These are phyloP conservation scores for Liriodendron chinense DNA, from an alignment of 164 flowering plant species.

Conservation along the genomic window DNA sequence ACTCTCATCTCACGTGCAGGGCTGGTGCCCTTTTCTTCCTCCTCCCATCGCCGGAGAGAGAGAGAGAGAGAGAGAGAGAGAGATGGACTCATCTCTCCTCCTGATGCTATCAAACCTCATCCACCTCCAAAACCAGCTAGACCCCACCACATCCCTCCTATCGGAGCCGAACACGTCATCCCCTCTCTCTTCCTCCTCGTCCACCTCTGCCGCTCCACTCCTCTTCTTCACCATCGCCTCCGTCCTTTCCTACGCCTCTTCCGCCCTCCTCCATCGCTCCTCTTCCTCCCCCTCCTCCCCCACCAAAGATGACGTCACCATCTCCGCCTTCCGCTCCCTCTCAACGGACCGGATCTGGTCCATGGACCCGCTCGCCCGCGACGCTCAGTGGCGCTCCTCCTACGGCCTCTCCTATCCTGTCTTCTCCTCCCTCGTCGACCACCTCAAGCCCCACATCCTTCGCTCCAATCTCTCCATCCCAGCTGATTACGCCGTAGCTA, in stretches of 20 bases:
- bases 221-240: conserved; percentile 26
- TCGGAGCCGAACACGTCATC: conserved; percentile 35
- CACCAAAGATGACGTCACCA: conserved; percentile 20
- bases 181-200: conserved; percentile 31
- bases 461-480: conserved; percentile 70
- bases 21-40: background rate
- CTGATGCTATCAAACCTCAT: conserved; percentile 86
- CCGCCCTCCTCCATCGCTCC: conserved; percentile 58
- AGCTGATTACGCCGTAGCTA: conserved; percentile 81
- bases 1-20: background rate
- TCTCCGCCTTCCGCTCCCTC: conserved; percentile 67
- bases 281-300: conserved; percentile 55
- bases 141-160: conserved; percentile 65
- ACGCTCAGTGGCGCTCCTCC: conserved; percentile 79
- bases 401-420: conserved; percentile 92
- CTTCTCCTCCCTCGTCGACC: conserved; percentile 82
- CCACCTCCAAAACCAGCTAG: conserved; percentile 83
- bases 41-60: background rate
- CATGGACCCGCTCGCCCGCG: conserved; percentile 74
- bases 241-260: conserved; percentile 44
- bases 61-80: background rate
- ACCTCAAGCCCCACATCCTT: conserved; percentile 74
- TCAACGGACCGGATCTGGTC: conserved; percentile 86
- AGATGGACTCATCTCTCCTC: conserved; percentile 73
- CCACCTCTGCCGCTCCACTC: conserved; percentile 37